Percentiles rank a stretch among this genome's conserved stretches.
Evolutionary conservation across 768 basidiomycete genomes (phyloP).

Genomic region (Naematelia encephala): DNA sequence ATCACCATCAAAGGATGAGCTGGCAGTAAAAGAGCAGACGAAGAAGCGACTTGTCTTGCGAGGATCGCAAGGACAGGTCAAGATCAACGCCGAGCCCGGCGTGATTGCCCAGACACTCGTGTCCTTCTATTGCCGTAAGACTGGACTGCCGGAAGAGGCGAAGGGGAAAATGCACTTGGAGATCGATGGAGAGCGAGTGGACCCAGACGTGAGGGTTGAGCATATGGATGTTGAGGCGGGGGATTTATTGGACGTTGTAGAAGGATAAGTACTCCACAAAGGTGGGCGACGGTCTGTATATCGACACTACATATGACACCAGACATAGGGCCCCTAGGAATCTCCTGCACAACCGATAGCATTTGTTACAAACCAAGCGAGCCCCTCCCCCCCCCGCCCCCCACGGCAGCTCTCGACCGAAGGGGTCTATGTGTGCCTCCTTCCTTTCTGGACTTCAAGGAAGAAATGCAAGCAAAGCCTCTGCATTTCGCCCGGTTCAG

Average conservation of each 20-base stretch:
- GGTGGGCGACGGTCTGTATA: too few relatives aligned
- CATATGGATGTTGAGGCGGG: conserved; percentile 6
- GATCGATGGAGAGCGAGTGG: conserved; percentile 18
- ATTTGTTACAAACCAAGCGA: too few relatives aligned
- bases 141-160: background rate
- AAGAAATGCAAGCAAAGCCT: too few relatives aligned
- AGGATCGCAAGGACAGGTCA: background rate
- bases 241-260: conserved; percentile 1
- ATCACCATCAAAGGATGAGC: background rate
- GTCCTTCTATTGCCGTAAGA: background rate
- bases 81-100: background rate
- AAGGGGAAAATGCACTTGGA: conserved; percentile 7
- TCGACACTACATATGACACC: too few relatives aligned
- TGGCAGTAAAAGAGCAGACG: background rate
- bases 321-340: too few relatives aligned
- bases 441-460: too few relatives aligned
- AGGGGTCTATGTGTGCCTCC: too few relatives aligned
- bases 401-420: too few relatives aligned
- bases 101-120: background rate
- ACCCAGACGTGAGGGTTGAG: conserved; percentile 6
- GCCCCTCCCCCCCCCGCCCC: too few relatives aligned
- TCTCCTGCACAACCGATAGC: too few relatives aligned
- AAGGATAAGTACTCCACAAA: too few relatives aligned
- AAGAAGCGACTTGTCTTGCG: background rate
- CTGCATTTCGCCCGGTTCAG: too few relatives aligned